These are phyloP conservation scores for Diaporthe sp. DNA, from an alignment of 2,329 filamentous ascomycete species.

Conservation along the genomic window DNA sequence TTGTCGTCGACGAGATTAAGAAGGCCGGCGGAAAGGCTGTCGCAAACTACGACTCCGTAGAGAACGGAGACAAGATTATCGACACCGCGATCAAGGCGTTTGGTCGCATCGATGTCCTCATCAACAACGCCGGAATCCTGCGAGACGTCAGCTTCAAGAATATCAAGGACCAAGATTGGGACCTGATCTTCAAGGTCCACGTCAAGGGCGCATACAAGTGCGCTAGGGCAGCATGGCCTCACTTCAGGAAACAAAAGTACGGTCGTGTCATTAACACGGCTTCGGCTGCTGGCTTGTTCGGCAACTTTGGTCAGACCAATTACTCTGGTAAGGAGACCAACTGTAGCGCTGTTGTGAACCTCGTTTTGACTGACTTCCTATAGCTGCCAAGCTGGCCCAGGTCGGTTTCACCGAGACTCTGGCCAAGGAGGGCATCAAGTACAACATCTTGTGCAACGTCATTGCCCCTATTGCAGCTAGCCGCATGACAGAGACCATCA, in stretches of 20 bases:
- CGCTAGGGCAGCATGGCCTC: conserved; percentile 91
- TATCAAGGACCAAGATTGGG: conserved; percentile 97
- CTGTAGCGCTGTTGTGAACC: background rate
- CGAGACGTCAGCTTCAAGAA: conserved; percentile 98
- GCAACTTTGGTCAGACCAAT: conserved; percentile 95
- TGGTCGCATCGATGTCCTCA: conserved; percentile 91
- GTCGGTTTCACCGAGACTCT: conserved; percentile 98
- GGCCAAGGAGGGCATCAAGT: conserved; percentile 96
- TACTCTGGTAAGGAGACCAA: conserved; percentile 75
- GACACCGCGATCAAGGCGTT: conserved; percentile 84
- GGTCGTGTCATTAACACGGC: conserved; percentile 96
- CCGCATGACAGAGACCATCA: conserved; percentile 94
- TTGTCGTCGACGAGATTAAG: conserved; percentile 86
- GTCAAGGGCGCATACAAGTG: conserved; percentile 96
- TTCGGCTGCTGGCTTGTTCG: conserved; percentile 95
- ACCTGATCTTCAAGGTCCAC: conserved; percentile 93
- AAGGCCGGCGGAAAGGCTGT: conserved; percentile 93
- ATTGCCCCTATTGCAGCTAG: conserved; percentile 96
- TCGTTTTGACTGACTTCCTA: conserved; percentile 17
- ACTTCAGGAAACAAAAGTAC: conserved; percentile 99
- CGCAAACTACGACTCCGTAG: conserved; percentile 96
- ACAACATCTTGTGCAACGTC: conserved; percentile 96
- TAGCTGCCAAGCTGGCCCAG: conserved; percentile 91
- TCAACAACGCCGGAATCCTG: conserved; percentile 98
- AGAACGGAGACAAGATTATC: conserved; percentile 94